These are phyloP conservation scores for Yamadazyma blattariae DNA, from an alignment of 1,139 yeast genomes.

Conservation along the genomic window DNA sequence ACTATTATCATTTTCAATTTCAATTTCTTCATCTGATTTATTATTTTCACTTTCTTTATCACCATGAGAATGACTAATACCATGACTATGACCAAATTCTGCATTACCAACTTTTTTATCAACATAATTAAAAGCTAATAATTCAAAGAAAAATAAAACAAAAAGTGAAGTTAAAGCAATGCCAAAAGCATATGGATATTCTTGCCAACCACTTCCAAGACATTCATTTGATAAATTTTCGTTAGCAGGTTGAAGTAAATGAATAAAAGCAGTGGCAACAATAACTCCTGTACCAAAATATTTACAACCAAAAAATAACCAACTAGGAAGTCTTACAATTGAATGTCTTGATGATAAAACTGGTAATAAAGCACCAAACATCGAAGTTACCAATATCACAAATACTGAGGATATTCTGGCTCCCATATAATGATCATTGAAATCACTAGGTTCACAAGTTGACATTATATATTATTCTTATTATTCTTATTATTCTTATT, in stretches of 20 bases:
- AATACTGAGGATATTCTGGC: conserved; percentile 74
- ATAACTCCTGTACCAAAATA: conserved; percentile 93
- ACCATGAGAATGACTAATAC: conserved; percentile 30
- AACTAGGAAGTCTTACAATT: conserved; percentile 50
- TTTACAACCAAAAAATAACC: conserved; percentile 70
- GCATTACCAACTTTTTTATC: conserved; percentile 36
- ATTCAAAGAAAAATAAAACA: conserved; percentile 50
- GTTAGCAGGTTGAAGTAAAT: conserved; percentile 75
- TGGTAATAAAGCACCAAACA: conserved; percentile 60
- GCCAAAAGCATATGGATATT: conserved; percentile 43
- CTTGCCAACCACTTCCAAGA: conserved; percentile 32
- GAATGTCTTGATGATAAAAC: conserved; percentile 54
- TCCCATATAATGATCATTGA: conserved; percentile 42
- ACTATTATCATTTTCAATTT: conserved; percentile 15
- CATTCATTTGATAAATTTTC: conserved; percentile 39
- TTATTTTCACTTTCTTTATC: conserved; percentile 13
- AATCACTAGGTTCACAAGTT: conserved; percentile 37
- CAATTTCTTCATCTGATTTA: conserved; percentile 27
- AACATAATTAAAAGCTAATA: conserved; percentile 51
- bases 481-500: neutral
- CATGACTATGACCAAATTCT: too few relatives aligned
- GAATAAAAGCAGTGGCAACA: conserved; percentile 85
- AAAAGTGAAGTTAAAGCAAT: conserved; percentile 38
- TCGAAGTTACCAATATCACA: conserved; percentile 59
- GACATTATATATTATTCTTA: conserved; percentile 17